Percentiles rank a stretch among this genome's conserved stretches.
Conservation (phyloP, 177 flowering plant genomes). For the Tripterygium wilfordii region DNA sequence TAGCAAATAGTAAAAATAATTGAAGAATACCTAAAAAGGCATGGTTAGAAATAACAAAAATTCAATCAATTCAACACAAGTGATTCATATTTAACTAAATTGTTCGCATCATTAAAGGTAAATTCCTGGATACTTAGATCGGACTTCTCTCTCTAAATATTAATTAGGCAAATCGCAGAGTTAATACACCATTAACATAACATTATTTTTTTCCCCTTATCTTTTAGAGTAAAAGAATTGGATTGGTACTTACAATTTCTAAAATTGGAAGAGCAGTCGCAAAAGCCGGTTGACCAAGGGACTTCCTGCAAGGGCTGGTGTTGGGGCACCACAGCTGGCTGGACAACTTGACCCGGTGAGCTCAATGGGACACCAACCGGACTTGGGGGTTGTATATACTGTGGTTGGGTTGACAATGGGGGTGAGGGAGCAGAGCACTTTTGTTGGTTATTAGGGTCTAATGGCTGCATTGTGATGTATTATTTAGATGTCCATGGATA, state of each 20-base stretch:
- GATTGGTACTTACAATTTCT: conserved; percentile 18
- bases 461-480: too few species aligned
- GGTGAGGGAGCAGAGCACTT: too few species aligned
- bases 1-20: not conserved
- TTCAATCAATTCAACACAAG: not conserved
- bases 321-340: too few species aligned
- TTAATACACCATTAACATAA: not conserved
- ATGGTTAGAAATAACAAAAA: not conserved
- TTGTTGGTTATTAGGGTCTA: too few species aligned
- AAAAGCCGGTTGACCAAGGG: conserved; percentile 35
- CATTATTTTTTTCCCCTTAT: not conserved
- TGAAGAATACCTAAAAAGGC: not conserved
- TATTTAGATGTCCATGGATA: too few species aligned
- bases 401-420: too few species aligned
- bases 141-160: not conserved
- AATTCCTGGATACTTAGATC: not conserved
- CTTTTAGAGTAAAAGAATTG: not conserved
- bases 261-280: conserved; percentile 21
- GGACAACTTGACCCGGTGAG: too few species aligned
- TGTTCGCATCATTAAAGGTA: not conserved
- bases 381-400: too few species aligned
- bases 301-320: not conserved
- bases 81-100: too few species aligned
- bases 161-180: not conserved
- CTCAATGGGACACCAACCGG: too few species aligned